phyloP scores from a whole-genome alignment of 2,329 filamentous ascomycete species.

The Cladosporium sp. region DNA sequence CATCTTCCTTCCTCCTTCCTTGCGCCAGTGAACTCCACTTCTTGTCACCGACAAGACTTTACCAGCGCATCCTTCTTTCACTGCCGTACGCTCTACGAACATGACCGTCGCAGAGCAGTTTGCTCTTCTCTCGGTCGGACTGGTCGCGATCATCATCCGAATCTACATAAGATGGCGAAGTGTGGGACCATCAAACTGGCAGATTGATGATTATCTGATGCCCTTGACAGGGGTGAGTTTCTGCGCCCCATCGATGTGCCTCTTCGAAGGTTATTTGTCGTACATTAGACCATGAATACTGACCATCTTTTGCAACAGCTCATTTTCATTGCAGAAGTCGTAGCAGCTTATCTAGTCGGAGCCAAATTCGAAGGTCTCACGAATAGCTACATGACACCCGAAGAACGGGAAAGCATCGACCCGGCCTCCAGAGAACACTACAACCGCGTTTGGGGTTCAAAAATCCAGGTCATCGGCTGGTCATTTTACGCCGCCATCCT shows the following conservation, averaged over 20 bases:
- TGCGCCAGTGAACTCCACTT: not conserved
- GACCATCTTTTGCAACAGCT: too few relatives aligned
- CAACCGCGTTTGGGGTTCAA: conserved; percentile 1
- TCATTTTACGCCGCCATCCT: conserved; percentile 5
- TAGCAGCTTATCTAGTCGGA: not conserved
- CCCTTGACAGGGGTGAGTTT: not conserved
- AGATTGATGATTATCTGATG: conserved; percentile 8
- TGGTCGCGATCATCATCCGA: not conserved
- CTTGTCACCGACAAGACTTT: not conserved
- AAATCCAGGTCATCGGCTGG: conserved; percentile 2
- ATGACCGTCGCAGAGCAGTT: not conserved
- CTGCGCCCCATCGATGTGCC: too few relatives aligned
- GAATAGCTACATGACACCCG: conserved; percentile 5
- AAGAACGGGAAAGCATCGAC: not conserved
- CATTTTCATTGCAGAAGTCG: not conserved
- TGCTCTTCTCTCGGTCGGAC: conserved; percentile 4
- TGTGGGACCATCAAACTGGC: conserved; percentile 1
- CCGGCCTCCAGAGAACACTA: not conserved
- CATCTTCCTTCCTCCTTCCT: not conserved
- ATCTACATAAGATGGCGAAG: conserved; percentile 7
- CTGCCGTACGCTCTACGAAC: not conserved
- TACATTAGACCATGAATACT: too few relatives aligned
- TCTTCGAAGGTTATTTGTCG: too few relatives aligned
- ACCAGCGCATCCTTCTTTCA: not conserved
- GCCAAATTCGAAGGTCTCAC: conserved; percentile 2